Base-by-base conservation (phyloP, 2,329 filamentous ascomycete species). In the Bipolaris oryzae region DNA sequence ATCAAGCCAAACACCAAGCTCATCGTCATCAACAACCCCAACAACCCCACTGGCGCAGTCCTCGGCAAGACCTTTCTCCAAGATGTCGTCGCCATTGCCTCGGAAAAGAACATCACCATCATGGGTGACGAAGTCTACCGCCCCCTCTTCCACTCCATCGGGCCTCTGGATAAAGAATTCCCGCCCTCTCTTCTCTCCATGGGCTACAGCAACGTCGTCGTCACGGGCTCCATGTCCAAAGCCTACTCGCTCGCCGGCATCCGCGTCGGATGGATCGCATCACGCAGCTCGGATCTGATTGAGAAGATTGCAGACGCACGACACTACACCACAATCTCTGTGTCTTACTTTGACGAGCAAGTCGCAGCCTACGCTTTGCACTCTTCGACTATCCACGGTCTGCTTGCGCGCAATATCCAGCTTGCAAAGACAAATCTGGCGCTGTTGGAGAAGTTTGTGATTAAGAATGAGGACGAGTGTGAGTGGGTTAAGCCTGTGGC, bases 261-360 rank as follows among this genome's bases (percentile, higher is more conserved):
- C 59, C 87, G 92, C 0, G 77, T 93, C 1, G 92, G 92, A 31
- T 97, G 92, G 92, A 82, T 94, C 55, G 90, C 89, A 3, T 89
- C 87, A 13, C 85, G 85, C 23, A 85, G 86, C 73, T 70, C 73
- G 5, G 77, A 78, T 0, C 81, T 96, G 53, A 82, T 94, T 50
- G 83, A 87, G 48, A 79, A 82, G 13, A 81, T 90, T 60, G 86
- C 88, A 10, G 76, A 79, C 13, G 87, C 87, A 1, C 82, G 91
- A 38, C 89, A 95, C 74, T 96, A 95, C 79, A 96, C 91, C 3
- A 92, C 90, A 23, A 96, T 96, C 67, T 90, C 89, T 37, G 91
- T 96, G 0, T 90, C 89, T n/a, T 86, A 89, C 69, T 78, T 96
- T 6, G 91, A 96, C 72, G 91, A 96, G 72, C 84, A 85, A 47